phyloP scores from a whole-genome alignment of 495 filamentous ascomycete genomes.

The Neurospora hispaniola region DNA sequence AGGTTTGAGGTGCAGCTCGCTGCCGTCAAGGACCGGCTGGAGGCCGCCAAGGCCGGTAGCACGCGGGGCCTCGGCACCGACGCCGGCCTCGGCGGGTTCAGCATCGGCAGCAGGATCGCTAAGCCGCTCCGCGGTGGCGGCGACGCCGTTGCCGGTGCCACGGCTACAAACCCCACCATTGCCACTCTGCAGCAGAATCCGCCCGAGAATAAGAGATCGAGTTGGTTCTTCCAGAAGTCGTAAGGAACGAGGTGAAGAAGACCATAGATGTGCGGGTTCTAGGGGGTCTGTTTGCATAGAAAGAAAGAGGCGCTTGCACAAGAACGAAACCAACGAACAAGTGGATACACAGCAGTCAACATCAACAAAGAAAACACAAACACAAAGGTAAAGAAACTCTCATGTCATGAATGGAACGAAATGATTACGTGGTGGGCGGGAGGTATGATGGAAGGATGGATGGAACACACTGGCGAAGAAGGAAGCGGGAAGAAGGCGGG shows the following conservation, averaged over 20 bases:
- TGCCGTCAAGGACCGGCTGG: conserved; percentile 92
- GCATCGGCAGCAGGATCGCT: conserved; percentile 79
- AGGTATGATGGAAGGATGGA: neutral
- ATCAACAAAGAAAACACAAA: neutral
- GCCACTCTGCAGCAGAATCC: conserved; percentile 40
- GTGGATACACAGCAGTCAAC: neutral
- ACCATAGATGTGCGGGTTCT: neutral
- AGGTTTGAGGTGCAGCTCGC: conserved; percentile 97
- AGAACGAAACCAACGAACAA: neutral
- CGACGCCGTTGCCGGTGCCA: conserved; percentile 50
- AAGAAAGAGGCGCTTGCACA: neutral
- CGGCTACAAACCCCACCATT: conserved; percentile 40
- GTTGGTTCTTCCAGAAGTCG: conserved; percentile 48
- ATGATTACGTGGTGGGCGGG: neutral
- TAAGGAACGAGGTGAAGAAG: conserved; percentile 3
- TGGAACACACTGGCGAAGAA: neutral
- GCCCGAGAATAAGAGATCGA: conserved; percentile 42
- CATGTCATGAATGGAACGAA: neutral
- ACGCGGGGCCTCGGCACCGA: conserved; percentile 65
- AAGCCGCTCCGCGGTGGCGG: conserved; percentile 95
- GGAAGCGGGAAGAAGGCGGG: neutral
- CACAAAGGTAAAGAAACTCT: conserved; percentile 1
- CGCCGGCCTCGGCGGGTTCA: conserved; percentile 56
- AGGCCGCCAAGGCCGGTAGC: conserved; percentile 83
- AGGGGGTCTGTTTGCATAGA: neutral